Conservation (phyloP, 2,329 filamentous ascomycete genomes). For the Microdochium paspali region DNA sequence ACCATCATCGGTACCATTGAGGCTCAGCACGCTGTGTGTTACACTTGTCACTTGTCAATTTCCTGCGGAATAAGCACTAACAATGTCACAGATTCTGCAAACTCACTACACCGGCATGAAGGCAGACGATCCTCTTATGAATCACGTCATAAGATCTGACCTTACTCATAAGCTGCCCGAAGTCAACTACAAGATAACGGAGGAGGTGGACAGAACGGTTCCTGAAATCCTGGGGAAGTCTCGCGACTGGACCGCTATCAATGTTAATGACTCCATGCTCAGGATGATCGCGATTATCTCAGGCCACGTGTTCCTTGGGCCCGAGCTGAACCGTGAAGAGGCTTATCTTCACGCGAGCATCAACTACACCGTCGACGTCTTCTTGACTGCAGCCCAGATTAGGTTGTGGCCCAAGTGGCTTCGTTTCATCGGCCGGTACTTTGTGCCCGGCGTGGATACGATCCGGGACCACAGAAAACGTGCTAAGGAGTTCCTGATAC, state of each 20-base stretch:
- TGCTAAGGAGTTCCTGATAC: constrained; percentile 23
- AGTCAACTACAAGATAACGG: constrained; percentile 26
- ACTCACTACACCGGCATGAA: background rate
- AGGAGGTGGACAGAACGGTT: constrained; percentile 26
- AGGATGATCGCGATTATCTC: constrained; percentile 36
- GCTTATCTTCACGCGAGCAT: constrained; percentile 36
- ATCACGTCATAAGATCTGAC: constrained; percentile 5
- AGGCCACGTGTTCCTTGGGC: constrained; percentile 36
- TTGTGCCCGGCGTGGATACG: constrained; percentile 22
- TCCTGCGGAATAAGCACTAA: background rate
- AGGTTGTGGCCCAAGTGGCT: constrained; percentile 16
- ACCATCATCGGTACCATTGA: background rate
- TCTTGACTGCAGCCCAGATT: constrained; percentile 19
- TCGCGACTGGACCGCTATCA: constrained; percentile 28
- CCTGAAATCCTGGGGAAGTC: constrained; percentile 22
- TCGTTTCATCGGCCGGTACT: constrained; percentile 20
- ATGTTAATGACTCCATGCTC: constrained; percentile 29
- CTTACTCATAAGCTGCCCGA: constrained; percentile 5
- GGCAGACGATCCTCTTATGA: background rate
- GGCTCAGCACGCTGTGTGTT: background rate
- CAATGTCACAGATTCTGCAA: background rate
- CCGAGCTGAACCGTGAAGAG: constrained; percentile 32
- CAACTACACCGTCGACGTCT: constrained; percentile 34
- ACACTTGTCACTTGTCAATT: background rate
- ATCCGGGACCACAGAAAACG: constrained; percentile 20